Evolutionary conservation across 345 rosid species (phyloP).

Genomic region (Eucalyptus fibrosa): DNA sequence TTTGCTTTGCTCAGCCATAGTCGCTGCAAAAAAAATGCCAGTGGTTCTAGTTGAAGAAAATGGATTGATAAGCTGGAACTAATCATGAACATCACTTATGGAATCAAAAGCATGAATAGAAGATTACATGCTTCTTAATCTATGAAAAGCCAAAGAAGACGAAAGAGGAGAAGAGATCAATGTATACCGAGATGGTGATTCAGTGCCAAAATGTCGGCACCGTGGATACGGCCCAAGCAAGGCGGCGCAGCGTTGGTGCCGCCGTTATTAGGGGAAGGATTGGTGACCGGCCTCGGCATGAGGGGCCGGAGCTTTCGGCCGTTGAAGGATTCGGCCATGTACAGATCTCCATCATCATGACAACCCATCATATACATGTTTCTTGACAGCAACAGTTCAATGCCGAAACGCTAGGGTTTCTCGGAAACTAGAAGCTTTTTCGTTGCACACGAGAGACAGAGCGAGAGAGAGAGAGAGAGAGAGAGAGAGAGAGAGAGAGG

Average conservation of each 20-base stretch:
- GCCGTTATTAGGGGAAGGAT: conserved; percentile 4
- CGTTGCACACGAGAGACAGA: background rate
- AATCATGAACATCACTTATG: background rate
- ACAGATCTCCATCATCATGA: conserved; percentile 53
- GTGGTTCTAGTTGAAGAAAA: background rate
- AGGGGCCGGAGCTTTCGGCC: conserved; percentile 74
- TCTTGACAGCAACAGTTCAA: background rate
- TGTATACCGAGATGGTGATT: conserved; percentile 44
- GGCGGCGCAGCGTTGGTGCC: conserved; percentile 1
- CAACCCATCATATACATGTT: conserved; percentile 93
- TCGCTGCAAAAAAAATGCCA: background rate
- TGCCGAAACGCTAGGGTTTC: background rate
- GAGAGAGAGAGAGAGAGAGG: background rate
- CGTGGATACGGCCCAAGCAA: conserved; percentile 17
- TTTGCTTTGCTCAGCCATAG: conserved; percentile 49
- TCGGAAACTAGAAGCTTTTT: background rate
- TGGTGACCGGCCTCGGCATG: conserved; percentile 52
- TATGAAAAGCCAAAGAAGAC: background rate
- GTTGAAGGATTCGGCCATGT: conserved; percentile 43
- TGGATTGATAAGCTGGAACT: background rate
- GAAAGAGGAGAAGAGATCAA: background rate
- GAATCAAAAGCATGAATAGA: background rate
- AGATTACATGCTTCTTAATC: background rate
- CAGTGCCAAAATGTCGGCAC: conserved; percentile 36
- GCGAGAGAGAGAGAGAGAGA: background rate